Conservation (phyloP, 2,329 filamentous ascomycete species). For the Claviceps digitariae region DNA sequence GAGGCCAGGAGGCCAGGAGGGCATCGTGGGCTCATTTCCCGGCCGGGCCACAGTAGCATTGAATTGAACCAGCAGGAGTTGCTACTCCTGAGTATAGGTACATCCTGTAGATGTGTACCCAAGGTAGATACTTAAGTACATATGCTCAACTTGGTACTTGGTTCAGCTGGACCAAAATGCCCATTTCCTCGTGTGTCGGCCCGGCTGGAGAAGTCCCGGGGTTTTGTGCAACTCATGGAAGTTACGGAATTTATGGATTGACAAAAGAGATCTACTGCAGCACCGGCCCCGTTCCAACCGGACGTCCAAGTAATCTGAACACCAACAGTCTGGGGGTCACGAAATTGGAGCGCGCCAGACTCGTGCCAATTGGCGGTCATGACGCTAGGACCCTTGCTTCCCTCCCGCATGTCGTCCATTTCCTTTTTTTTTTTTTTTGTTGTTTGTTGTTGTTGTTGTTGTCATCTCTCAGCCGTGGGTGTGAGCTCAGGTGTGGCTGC, state of each 20-base stretch:
- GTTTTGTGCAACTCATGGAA: neutral
- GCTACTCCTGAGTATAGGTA: too few species aligned
- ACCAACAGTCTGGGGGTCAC: neutral
- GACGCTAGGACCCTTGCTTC: neutral
- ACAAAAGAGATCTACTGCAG: neutral
- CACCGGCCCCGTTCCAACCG: too few species aligned
- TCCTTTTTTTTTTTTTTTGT: neutral
- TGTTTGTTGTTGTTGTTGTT: neutral
- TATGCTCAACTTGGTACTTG: too few species aligned
- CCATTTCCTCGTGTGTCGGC: neutral
- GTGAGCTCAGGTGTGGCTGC: too few species aligned
- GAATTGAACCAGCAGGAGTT: neutral
- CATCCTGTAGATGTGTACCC: too few species aligned
- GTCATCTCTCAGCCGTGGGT: too few species aligned
- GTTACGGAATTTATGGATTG: neutral
- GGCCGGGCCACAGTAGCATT: neutral
- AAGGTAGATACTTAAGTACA: too few species aligned
- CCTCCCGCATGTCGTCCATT: neutral
- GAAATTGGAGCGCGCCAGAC: neutral
- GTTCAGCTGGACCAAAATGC: too few species aligned
- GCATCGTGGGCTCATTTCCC: conserved; percentile 4
- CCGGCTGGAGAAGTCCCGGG: neutral
- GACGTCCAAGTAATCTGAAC: too few species aligned
- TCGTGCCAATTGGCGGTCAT: neutral
- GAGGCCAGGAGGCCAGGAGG: neutral